Conservation (phyloP, 768 basidiomycete species). For the Agrocybe pediades region DNA sequence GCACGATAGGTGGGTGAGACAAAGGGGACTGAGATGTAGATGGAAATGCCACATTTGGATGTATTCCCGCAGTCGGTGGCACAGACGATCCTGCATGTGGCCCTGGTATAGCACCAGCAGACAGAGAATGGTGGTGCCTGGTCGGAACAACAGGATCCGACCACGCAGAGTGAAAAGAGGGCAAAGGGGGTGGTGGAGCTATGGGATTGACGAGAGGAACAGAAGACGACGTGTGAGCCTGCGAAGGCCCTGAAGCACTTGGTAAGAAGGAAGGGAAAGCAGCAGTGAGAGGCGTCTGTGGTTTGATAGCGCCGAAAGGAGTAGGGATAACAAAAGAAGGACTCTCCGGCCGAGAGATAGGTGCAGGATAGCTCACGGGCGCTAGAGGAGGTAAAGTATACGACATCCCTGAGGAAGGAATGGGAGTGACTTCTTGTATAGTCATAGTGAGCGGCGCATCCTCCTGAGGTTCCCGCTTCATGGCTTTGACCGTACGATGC, state of each 20-base stretch:
- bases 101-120: conserved; percentile 33
- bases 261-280: conserved; percentile 25
- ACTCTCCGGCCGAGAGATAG: conserved; percentile 27
- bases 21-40: conserved; percentile 17
- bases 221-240: conserved; percentile 11
- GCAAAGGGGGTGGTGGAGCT: conserved; percentile 14
- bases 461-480: conserved; percentile 52
- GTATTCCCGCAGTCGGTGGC: conserved; percentile 13
- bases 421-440: conserved; percentile 19
- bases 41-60: conserved; percentile 10
- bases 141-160: conserved; percentile 36
- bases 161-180: conserved; percentile 37
- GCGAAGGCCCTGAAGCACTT: conserved; percentile 9
- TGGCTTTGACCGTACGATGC: conserved; percentile 43
- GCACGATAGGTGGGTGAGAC: conserved; percentile 17
- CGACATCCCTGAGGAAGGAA: conserved; percentile 11
- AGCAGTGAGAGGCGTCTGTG: conserved; percentile 21
- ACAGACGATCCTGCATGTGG: conserved; percentile 17
- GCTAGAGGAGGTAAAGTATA: conserved; percentile 4
- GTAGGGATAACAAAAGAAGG: conserved; percentile 28
- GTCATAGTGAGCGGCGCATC: conserved; percentile 34
- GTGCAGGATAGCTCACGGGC: conserved; percentile 19
- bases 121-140: conserved; percentile 45
- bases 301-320: conserved; percentile 31
- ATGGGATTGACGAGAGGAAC: conserved; percentile 12